Percentiles rank a stretch among this genome's conserved stretches.
Conservation (phyloP, 441 rosid genomes). For the Macaranga tanarius region DNA sequence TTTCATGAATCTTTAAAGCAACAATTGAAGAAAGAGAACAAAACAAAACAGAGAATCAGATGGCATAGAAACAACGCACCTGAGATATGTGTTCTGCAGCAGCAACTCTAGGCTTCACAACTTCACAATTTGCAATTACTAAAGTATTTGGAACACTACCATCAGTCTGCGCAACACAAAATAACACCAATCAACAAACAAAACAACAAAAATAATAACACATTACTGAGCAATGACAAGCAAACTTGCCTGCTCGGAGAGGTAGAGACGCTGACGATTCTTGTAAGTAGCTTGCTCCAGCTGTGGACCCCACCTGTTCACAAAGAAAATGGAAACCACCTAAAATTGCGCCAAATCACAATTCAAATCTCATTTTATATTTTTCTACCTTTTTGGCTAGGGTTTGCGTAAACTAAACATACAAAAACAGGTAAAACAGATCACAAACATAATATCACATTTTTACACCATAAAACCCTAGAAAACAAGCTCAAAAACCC, state of each 20-base stretch:
- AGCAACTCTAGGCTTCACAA: constrained; percentile 96
- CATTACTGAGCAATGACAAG: neutral
- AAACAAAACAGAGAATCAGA: too few species aligned
- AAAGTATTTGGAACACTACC: constrained; percentile 97
- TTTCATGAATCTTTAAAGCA: neutral
- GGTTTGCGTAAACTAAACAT: neutral
- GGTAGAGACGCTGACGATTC: constrained; percentile 97
- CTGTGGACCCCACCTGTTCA: constrained; percentile 92
- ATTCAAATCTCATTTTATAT: neutral
- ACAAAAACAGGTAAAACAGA: neutral
- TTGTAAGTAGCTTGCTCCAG: constrained; percentile 92
- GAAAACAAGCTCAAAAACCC: constrained; percentile 15
- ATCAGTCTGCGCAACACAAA: constrained; percentile 59
- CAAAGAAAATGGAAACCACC: neutral
- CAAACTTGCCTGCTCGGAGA: constrained; percentile 82
- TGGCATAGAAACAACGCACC: constrained; percentile 38
- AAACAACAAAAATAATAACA: neutral
- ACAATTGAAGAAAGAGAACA: too few species aligned
- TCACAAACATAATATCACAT: neutral
- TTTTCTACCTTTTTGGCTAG: neutral
- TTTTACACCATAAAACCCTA: neutral
- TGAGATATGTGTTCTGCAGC: constrained; percentile 98
- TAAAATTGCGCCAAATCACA: neutral
- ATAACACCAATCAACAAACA: constrained; percentile 8
- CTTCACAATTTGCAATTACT: constrained; percentile 94